A percentile compares a stretch with the other conserved stretches of the same genome.
Evolutionary conservation across 257 asterid genomes (phyloP).

Genomic region (Orobanche coerulescens): DNA sequence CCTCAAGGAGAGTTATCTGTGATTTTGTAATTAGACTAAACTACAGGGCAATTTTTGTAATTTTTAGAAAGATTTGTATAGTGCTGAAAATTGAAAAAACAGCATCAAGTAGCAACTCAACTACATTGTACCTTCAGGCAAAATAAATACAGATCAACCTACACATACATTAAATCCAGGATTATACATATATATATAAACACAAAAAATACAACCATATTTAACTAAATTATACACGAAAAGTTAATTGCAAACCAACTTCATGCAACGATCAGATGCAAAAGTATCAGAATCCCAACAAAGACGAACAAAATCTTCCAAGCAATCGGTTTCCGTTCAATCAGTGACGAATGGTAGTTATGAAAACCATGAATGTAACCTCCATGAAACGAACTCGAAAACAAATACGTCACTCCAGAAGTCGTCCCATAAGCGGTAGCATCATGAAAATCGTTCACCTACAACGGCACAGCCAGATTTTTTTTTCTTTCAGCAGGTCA

Average conservation of each 20-base stretch:
- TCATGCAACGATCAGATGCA: conserved; percentile 37
- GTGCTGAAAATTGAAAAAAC: too few relatives aligned
- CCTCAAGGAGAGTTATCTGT: too few relatives aligned
- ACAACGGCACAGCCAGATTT: neutral
- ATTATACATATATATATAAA: too few relatives aligned
- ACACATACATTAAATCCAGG: too few relatives aligned
- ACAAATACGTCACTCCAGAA: conserved; percentile 57
- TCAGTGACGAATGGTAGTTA: conserved; percentile 37
- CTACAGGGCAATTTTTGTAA: too few relatives aligned
- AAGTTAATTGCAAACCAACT: conserved; percentile 17
- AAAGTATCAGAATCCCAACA: conserved; percentile 36
- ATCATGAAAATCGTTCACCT: conserved; percentile 61
- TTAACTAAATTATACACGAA: conserved; percentile 33
- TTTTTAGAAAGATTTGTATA: too few relatives aligned
- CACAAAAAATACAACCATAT: conserved; percentile 24
- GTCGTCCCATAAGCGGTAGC: conserved; percentile 80
- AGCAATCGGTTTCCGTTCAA: conserved; percentile 46
- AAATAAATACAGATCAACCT: too few relatives aligned
- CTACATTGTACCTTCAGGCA: too few relatives aligned
- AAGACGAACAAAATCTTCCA: conserved; percentile 47
- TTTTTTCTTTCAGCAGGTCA: too few relatives aligned
- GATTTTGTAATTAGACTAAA: too few relatives aligned
- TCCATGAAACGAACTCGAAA: conserved; percentile 66
- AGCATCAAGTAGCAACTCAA: too few relatives aligned
- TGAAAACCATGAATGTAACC: conserved; percentile 69